Conservation (phyloP, 2,329 filamentous ascomycete species). For the Beauveria sp. region DNA sequence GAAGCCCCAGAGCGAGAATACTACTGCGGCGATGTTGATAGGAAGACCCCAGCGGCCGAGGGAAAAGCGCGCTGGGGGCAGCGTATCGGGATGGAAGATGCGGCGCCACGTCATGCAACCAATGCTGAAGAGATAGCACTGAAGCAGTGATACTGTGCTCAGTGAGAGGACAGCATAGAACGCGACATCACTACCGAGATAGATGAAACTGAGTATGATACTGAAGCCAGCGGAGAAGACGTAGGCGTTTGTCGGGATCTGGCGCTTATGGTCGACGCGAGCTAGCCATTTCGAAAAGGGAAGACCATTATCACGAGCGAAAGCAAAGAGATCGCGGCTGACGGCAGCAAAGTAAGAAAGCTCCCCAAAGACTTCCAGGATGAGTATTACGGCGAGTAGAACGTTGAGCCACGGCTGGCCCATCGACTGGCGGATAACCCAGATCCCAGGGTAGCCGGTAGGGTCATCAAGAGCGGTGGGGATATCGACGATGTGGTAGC, state of each 20-base stretch:
- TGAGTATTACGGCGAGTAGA: not conserved
- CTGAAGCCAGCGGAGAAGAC: conserved; percentile 10
- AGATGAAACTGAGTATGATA: conserved; percentile 10
- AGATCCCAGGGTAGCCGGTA: conserved; percentile 7
- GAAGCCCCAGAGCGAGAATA: conserved; percentile 12
- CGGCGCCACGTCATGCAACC: conserved; percentile 15
- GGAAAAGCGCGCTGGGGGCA: conserved; percentile 14
- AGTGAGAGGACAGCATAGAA: conserved; percentile 15
- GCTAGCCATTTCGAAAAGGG: conserved; percentile 11
- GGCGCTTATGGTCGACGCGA: conserved; percentile 6
- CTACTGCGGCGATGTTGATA: conserved; percentile 9
- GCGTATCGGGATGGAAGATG: conserved; percentile 11
- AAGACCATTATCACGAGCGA: conserved; percentile 8
- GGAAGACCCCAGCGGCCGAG: conserved; percentile 13
- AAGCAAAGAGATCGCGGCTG: conserved; percentile 10
- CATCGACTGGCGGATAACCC: conserved; percentile 12
- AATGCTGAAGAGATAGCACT: conserved; percentile 15
- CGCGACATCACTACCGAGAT: conserved; percentile 14
- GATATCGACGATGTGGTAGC: conserved; percentile 11
- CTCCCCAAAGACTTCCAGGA: conserved; percentile 2
- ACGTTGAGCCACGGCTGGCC: conserved; percentile 2
- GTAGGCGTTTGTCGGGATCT: conserved; percentile 12
- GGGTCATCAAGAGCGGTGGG: conserved; percentile 1
- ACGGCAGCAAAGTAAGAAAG: conserved; percentile 7
- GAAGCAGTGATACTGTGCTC: conserved; percentile 12